phyloP scores from a whole-genome alignment of 352 stramenopile genomes.

The Phytopythium cucurbitacearum region DNA sequence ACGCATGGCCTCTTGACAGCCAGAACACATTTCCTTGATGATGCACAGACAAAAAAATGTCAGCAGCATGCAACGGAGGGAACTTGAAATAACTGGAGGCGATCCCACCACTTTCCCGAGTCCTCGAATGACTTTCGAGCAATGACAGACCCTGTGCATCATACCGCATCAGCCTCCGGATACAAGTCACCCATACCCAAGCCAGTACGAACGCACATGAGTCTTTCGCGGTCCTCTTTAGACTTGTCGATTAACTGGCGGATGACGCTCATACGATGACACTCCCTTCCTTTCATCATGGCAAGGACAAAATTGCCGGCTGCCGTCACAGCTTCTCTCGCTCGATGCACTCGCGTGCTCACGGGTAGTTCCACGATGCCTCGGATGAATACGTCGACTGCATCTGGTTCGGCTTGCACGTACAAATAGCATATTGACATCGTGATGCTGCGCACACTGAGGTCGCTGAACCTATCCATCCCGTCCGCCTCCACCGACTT shows the following conservation, averaged over 20 bases:
- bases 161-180: background rate
- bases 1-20: constrained; percentile 45
- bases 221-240: constrained; percentile 42
- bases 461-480: constrained; percentile 6
- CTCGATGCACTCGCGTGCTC: constrained; percentile 4
- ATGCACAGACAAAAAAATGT: background rate
- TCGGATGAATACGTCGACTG: constrained; percentile 52
- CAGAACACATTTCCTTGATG: constrained; percentile 50
- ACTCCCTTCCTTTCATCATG: constrained; percentile 34
- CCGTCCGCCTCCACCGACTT: constrained; percentile 52
- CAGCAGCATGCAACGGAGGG: background rate
- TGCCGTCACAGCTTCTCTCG: constrained; percentile 16
- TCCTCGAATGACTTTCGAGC: constrained; percentile 38
- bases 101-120: constrained; percentile 40
- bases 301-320: constrained; percentile 38
- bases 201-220: constrained; percentile 29
- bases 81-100: background rate
- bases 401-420: constrained; percentile 28
- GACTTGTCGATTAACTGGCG: constrained; percentile 44
- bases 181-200: background rate
- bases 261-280: constrained; percentile 49
- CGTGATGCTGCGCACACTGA: constrained; percentile 25
- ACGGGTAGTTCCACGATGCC: constrained; percentile 49
- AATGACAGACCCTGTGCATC: constrained; percentile 40
- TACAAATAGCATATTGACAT: constrained; percentile 69